phyloP scores from a whole-genome alignment of 1,284 basidiomycete species.

The Retiboletus flavoniger region DNA sequence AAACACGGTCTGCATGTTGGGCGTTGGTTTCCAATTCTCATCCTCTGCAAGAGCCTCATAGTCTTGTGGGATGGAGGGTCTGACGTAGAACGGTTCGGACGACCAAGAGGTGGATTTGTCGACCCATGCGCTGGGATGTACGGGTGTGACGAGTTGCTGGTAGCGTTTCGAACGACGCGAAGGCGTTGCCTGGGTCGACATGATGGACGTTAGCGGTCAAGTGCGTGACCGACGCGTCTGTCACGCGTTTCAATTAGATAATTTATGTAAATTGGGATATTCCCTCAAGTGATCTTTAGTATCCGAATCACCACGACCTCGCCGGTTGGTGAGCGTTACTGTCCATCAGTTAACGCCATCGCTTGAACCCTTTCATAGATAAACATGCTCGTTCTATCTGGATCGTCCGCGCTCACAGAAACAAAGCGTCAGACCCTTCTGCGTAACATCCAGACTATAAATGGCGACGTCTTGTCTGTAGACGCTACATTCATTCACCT shows the following conservation, averaged over 20 bases:
- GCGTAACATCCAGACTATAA: slow-evolving; percentile 54
- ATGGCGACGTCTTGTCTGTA: slow-evolving; percentile 61
- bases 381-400: slow-evolving; percentile 64
- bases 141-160: slow-evolving; percentile 48
- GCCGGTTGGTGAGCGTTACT: slow-evolving; percentile 22
- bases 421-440: slow-evolving; percentile 74
- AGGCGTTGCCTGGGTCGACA: slow-evolving; percentile 28
- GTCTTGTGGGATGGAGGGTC: slow-evolving; percentile 36
- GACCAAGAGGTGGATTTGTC: slow-evolving; percentile 41
- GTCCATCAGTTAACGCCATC: neutral
- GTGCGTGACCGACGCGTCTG: slow-evolving; percentile 23
- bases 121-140: slow-evolving; percentile 29
- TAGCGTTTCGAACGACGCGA: slow-evolving; percentile 54
- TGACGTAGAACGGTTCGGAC: slow-evolving; percentile 39
- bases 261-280: slow-evolving; percentile 1
- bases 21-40: slow-evolving; percentile 25
- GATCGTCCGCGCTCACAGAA: slow-evolving; percentile 70
- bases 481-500: slow-evolving; percentile 90
- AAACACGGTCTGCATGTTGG: slow-evolving; percentile 29
- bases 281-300: neutral
- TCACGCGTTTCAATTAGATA: slow-evolving; percentile 21
- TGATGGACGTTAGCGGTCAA: slow-evolving; percentile 5
- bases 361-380: slow-evolving; percentile 12
- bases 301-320: slow-evolving; percentile 7
- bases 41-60: slow-evolving; percentile 38